Evolutionary conservation across 305 asterid genomes (phyloP), one percentile per base, ranked within the genome.

Genomic region (Nicotiana rustica): DNA sequence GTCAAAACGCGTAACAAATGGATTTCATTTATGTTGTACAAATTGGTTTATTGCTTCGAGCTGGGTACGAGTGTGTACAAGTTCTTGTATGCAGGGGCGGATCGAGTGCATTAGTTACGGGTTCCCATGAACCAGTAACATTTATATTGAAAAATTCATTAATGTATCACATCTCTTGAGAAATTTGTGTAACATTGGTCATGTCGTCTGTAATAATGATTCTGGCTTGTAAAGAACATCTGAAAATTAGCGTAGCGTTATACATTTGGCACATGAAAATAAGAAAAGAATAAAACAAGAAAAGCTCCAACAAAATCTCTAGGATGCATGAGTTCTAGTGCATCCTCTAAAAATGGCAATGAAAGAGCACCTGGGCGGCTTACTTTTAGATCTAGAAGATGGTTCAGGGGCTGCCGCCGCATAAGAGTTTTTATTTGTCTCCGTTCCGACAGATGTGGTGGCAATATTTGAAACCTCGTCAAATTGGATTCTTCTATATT

Each of bases 271-370:
- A 25, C 21, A 52, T 25, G 79, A 52, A 44, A 25, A 29, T 25
- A 19, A 55, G 18, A 55, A 55, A 52, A 52, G n/a, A 12, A 5
- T 9, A 1, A 57, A 57, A 17, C 9, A 17, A 17, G 25, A 15
- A 56, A 5, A 19, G 1, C 19, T 6, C 64, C 2, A 2, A 67
- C 12, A 13, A 25, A 52, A 25, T 15, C 38, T 25, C 67, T 82
- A 90, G 33, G 92, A 71, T 59, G 87, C 82, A n/a, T 76, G 69
- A 2, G 91, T 77, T 21, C 87, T 68, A 4, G 75, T 57, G 8
- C 93, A 91, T 59, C 87, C 82, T 12, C 85, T 82, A 38, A 91
- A 88, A 36, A 91, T 67, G 70, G 91, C 86, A 76, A 83, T 18
- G 47, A 88, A 65, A 35, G 67, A 83, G 55, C 91, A 85, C 78